phyloP scores from a whole-genome alignment of 352 stramenopile species.

The Globisporangium spiculum region DNA sequence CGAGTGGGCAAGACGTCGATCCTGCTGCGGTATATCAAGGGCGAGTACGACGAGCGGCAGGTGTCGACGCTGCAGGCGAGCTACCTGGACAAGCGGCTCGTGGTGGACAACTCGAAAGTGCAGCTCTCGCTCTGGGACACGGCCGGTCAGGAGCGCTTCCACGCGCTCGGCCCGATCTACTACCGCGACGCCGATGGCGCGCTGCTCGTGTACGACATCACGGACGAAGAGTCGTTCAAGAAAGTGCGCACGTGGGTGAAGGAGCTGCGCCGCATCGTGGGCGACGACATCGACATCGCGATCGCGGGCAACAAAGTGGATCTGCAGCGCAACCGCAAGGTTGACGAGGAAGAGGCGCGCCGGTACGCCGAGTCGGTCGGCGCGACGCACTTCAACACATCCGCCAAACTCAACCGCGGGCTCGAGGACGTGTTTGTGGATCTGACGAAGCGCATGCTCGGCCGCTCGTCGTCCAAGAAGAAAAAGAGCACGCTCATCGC shows the following conservation, averaged over 20 bases:
- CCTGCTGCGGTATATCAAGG: conserved; percentile 91
- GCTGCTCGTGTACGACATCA: conserved; percentile 92
- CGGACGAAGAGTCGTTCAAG: conserved; percentile 88
- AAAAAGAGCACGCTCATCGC: conserved; percentile 82
- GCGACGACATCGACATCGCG: conserved; percentile 88
- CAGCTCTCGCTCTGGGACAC: conserved; percentile 88
- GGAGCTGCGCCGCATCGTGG: conserved; percentile 89
- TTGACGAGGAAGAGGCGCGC: conserved; percentile 80
- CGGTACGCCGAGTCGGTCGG: conserved; percentile 86
- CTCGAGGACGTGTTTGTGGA: conserved; percentile 91
- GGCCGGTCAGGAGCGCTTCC: conserved; percentile 86
- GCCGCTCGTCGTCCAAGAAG: conserved; percentile 57
- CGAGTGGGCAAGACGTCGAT: conserved; percentile 95
- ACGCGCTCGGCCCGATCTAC: conserved; percentile 86
- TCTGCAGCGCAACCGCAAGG: conserved; percentile 86
- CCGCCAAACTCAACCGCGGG: conserved; percentile 90
- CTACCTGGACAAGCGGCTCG: conserved; percentile 91
- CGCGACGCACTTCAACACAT: conserved; percentile 89
- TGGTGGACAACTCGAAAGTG: conserved; percentile 79
- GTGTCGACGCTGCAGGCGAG: conserved; percentile 92
- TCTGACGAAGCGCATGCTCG: conserved; percentile 82
- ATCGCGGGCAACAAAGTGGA: conserved; percentile 94
- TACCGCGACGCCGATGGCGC: conserved; percentile 89
- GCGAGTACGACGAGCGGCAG: conserved; percentile 91
- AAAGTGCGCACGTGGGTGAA: conserved; percentile 93